phyloP scores from a whole-genome alignment of 768 basidiomycete genomes.

The Russula dissimulans region DNA sequence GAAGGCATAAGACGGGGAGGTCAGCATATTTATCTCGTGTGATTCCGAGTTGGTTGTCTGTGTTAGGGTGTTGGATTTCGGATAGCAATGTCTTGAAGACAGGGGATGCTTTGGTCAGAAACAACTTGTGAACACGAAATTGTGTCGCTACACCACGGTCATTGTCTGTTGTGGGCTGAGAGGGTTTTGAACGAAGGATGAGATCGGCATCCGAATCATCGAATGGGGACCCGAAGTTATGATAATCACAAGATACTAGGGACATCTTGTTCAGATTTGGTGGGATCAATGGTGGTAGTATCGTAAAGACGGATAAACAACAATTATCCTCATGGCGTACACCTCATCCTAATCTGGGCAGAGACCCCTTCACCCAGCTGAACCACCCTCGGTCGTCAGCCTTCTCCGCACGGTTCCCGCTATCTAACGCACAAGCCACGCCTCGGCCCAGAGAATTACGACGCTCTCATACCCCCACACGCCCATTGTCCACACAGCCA shows the following conservation, averaged over 20 bases:
- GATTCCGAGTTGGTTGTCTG: background rate
- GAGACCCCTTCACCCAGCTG: background rate
- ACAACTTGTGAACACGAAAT: background rate
- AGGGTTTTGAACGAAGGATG: background rate
- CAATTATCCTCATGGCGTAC: too few relatives aligned
- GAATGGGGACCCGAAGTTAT: slow-evolving; percentile 35
- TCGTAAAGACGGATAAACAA: background rate
- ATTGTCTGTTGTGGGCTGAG: too few relatives aligned
- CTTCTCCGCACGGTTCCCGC: slow-evolving; percentile 29
- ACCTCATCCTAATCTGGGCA: background rate
- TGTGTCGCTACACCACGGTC: background rate
- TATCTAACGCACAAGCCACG: slow-evolving; percentile 37
- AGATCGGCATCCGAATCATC: slow-evolving; percentile 34
- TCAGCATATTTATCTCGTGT: background rate
- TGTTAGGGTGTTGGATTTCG: background rate
- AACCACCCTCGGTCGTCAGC: background rate
- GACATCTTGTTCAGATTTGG: background rate
- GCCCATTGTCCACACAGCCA: slow-evolving; percentile 27
- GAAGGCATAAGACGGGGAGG: background rate
- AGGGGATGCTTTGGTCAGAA: slow-evolving; percentile 5
- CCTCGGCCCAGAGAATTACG: slow-evolving; percentile 53
- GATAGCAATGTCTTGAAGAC: slow-evolving; percentile 1
- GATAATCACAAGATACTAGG: background rate
- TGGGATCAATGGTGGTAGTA: background rate
- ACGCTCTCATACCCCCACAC: slow-evolving; percentile 58